These are phyloP conservation scores for Alternaria incomplexa DNA, from an alignment of 2,329 filamentous ascomycete genomes.

Conservation along the genomic window DNA sequence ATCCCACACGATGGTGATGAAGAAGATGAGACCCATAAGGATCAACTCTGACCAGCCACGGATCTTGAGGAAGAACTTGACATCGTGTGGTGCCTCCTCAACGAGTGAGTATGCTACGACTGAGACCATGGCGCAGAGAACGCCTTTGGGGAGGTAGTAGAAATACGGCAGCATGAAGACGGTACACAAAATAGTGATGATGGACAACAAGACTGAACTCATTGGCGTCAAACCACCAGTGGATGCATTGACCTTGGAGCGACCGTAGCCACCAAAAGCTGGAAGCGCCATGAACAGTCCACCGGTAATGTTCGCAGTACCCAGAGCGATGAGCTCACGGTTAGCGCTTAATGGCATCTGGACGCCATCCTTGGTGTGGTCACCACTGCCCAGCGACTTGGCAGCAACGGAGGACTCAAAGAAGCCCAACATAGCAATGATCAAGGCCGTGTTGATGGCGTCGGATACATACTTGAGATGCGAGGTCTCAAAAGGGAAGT, in stretches of 20 bases:
- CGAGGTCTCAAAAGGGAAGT: conserved; percentile 80
- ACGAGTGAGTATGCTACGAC: conserved; percentile 94
- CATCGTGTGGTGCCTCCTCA: conserved; percentile 92
- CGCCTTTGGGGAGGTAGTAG: conserved; percentile 95
- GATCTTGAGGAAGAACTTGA: conserved; percentile 86
- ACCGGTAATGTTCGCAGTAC: conserved; percentile 87
- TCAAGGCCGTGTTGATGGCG: conserved; percentile 87
- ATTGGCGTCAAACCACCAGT: conserved; percentile 93
- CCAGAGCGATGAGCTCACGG: conserved; percentile 88
- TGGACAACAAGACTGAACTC: conserved; percentile 84
- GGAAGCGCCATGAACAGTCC: conserved; percentile 92
- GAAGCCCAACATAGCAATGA: conserved; percentile 95
- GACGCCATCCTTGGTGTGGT: conserved; percentile 65
- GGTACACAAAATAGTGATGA: conserved; percentile 82
- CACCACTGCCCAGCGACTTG: conserved; percentile 73
- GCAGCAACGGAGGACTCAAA: conserved; percentile 97
- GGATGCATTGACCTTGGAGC: conserved; percentile 92
- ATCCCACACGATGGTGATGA: conserved; percentile 93
- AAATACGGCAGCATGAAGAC: conserved; percentile 87
- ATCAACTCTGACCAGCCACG: conserved; percentile 83
- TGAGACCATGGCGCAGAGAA: conserved; percentile 90
- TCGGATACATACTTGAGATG: conserved; percentile 84
- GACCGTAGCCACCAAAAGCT: conserved; percentile 92
- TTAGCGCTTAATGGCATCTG: conserved; percentile 88
- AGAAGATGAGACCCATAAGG: conserved; percentile 89